Evolutionary conservation across 805 yeast species (phyloP).

Genomic region (Komagataella pseudopastoris): DNA sequence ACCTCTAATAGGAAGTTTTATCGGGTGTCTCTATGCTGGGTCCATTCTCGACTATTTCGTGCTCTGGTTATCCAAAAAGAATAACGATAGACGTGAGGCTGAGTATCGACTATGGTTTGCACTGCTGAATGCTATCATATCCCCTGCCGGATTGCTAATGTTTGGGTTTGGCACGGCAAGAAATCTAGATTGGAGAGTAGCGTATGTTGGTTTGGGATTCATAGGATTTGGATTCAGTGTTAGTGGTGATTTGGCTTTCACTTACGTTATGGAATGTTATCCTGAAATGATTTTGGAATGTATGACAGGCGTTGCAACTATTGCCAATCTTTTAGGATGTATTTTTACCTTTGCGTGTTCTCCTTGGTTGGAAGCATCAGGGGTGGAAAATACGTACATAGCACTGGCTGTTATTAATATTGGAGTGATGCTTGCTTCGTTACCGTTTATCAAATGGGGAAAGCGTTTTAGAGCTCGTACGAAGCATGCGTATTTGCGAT

Average conservation of each 20-base stretch:
- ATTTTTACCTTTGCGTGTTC: slow-evolving; percentile 57
- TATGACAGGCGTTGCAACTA: slow-evolving; percentile 51
- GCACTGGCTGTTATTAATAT: slow-evolving; percentile 48
- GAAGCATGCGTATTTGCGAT: slow-evolving; percentile 31
- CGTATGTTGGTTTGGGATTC: slow-evolving; percentile 48
- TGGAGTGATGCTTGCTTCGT: slow-evolving; percentile 34
- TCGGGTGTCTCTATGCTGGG: slow-evolving; percentile 59
- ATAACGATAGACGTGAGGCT: slow-evolving; percentile 48
- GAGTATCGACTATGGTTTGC: slow-evolving; percentile 50
- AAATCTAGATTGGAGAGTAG: slow-evolving; percentile 33
- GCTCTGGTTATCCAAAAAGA: slow-evolving; percentile 48
- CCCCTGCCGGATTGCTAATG: slow-evolving; percentile 48
- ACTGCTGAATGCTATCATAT: slow-evolving; percentile 39
- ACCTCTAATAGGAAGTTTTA: slow-evolving; percentile 45
- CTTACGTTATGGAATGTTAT: slow-evolving; percentile 53
- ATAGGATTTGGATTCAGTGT: slow-evolving; percentile 59
- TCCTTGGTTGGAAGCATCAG: slow-evolving; percentile 42
- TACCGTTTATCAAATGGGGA: slow-evolving; percentile 48
- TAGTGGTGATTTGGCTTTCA: slow-evolving; percentile 53
- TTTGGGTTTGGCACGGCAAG: slow-evolving; percentile 54
- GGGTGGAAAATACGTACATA: slow-evolving; percentile 46
- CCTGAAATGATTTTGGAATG: slow-evolving; percentile 55
- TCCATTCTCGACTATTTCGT: slow-evolving; percentile 49
- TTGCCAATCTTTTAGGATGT: slow-evolving; percentile 51
- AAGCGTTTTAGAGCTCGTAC: slow-evolving; percentile 43